Base-by-base conservation (phyloP, 2,329 filamentous ascomycete genomes). In the Penicillium sp. region DNA sequence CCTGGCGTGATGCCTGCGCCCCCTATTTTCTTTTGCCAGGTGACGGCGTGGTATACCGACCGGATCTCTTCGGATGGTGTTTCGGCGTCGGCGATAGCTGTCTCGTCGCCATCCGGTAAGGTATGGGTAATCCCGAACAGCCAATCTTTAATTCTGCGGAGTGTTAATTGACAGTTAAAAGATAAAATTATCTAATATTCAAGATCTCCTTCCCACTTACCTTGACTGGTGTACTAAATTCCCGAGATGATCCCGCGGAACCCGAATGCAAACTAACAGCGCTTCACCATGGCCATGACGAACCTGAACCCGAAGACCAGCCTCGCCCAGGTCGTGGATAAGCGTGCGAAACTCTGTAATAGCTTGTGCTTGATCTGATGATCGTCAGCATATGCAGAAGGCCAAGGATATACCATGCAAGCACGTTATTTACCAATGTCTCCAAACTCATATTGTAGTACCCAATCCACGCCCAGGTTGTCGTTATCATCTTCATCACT, bases 231-330 rank as follows among this genome's bases (percentile, higher is more conserved):
- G 96, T 49, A 96, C 84, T 68, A 96, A 90, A 63, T 87, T 86
- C 59, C 84, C 85, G 59, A 99, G 82, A 62, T 92, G 85, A 61
- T 89, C 82, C 23, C 91, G 92, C 36, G 89, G 87, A 42, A 96
- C 85, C 70, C 88, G 89, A 70, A 93, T 83, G 72, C 96, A 97
- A 65, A 97, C 78, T 48, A 97, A 82, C 39, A 97, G 79, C 3
- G 90, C 90, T 55, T 85, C 81, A 29, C 86, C 83, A 64, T 89
- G 86, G 56, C 91, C 92, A 67, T 87, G 86, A 62, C 94, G 89
- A 50, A 96, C 93, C 77, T 97, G 91, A 10, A 90, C 92, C 42
- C 89, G 86, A 61, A 97, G 82, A n/a, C 93, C 93, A 44, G 93
- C 89, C 49, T 82, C 80, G 33, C 89, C 86, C 39, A 99, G 83